Base-by-base conservation (phyloP, 805 yeast genomes). In the Barnettozyma siamensis region DNA sequence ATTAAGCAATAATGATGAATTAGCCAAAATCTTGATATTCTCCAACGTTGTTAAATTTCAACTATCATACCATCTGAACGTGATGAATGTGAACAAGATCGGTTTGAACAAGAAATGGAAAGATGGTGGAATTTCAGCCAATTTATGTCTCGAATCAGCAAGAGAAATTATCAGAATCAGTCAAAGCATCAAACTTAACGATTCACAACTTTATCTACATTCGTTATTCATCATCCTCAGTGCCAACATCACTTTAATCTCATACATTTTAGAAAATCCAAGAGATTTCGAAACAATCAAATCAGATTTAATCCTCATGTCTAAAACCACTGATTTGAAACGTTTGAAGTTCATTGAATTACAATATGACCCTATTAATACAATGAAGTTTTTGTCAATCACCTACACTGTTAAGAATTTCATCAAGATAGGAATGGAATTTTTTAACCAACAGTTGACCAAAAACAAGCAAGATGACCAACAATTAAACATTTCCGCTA, bases 61-160 rank as follows among this genome's bases (percentile, higher is more conserved):
- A 17, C 20, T 41, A 16, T 28, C 31, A 9, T 46, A 31, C 31
- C 36, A 46, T 37, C 38, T 44, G 31, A 37, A 36, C 15, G 19
- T 34, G 3, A 33, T 44, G 38, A 33, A 37, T 12, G 20, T 46
- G 8, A 46, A 46, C 30, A 46, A 43, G 17, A 37, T 31, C n/a
- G 41, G 39, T 1, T 15, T 44, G 5, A 38, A 37, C 13, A 46
- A 38, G 27, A 28, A 36, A 9, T 46, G 46, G 44, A 34, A 38
- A 6, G 39, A 34, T 34, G 31, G 41, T 18, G 32, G 26, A 13
- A 31, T 31, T 6, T 38, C 39, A 11, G 15, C 43, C 7, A 36
- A 33, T 11, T 13, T 40, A 13, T 43, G 46, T 27, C 27, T 43
- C 8, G 37, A 43, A 4, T 37, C 46, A 33, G 36, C 43, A 9